Percentiles rank a stretch among this genome's conserved stretches.
phyloP scores from a whole-genome alignment of 257 asterid species.

The Parsonsia alboflavescens region DNA sequence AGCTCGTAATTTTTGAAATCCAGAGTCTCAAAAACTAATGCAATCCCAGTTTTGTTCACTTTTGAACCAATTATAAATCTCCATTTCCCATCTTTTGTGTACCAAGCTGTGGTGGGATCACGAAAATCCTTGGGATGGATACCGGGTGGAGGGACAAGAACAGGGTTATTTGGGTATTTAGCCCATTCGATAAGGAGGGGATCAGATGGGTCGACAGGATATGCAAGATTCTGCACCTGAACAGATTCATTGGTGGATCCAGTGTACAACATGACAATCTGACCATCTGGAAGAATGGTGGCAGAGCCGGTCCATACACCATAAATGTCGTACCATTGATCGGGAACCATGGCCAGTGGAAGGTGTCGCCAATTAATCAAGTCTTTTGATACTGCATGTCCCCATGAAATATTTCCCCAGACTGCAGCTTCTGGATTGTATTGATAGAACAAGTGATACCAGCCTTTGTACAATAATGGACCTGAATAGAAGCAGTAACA shows the following conservation, averaged over 20 bases:
- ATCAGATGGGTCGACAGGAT: slow-evolving; percentile 62
- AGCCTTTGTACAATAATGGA: slow-evolving; percentile 67
- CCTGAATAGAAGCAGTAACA: slow-evolving; percentile 28
- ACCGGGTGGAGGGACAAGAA: slow-evolving; percentile 65
- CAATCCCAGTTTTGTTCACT: slow-evolving; percentile 58
- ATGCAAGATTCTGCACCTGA: slow-evolving; percentile 70
- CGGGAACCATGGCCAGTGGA: slow-evolving; percentile 63
- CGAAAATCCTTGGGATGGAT: slow-evolving; percentile 54
- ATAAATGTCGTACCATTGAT: slow-evolving; percentile 67
- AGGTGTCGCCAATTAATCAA: slow-evolving; percentile 77
- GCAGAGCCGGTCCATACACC: slow-evolving; percentile 97
- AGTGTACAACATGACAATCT: slow-evolving; percentile 65
- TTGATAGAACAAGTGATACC: slow-evolving; percentile 90
- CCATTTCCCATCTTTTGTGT: slow-evolving; percentile 60
- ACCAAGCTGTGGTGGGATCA: slow-evolving; percentile 88
- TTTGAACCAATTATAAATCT: slow-evolving; percentile 67
- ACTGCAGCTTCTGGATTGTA: slow-evolving; percentile 71
- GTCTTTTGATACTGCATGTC: slow-evolving; percentile 79
- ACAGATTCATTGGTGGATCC: slow-evolving; percentile 62
- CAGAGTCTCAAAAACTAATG: slow-evolving; percentile 63
- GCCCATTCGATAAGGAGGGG: slow-evolving; percentile 58
- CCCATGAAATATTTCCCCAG: slow-evolving; percentile 93
- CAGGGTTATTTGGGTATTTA: slow-evolving; percentile 68
- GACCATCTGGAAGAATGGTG: slow-evolving; percentile 53
- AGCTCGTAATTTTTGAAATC: slow-evolving; percentile 54